phyloP scores from a whole-genome alignment of 345 rosid species.

The Ceriops decandra region DNA sequence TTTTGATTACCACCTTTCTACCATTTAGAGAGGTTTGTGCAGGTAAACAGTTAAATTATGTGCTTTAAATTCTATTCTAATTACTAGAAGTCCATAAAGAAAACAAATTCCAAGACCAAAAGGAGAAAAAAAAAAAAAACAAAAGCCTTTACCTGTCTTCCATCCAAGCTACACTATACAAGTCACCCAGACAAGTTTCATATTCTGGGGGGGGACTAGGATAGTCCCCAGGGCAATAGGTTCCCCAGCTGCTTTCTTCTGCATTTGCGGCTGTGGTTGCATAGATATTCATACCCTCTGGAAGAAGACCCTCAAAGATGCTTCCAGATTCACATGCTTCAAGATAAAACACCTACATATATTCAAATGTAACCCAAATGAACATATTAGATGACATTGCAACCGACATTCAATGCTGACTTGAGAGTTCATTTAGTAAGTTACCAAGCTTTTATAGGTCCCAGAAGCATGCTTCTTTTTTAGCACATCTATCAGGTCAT shows the following conservation, averaged over 20 bases:
- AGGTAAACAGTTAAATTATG: background rate
- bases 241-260: conserved; percentile 94
- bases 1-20: background rate
- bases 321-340: conserved; percentile 99
- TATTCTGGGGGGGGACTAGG: conserved; percentile 91
- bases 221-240: conserved; percentile 91
- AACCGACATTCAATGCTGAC: background rate
- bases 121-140: background rate
- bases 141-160: conserved; percentile 69
- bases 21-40: background rate
- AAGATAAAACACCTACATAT: conserved; percentile 83
- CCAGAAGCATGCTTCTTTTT: conserved; percentile 80
- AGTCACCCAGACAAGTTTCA: conserved; percentile 95
- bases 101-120: background rate
- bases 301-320: conserved; percentile 97
- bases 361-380: background rate
- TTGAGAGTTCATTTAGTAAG: background rate
- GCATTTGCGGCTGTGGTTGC: conserved; percentile 96
- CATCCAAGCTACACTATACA: conserved; percentile 98
- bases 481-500: conserved; percentile 66
- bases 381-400: background rate
- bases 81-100: background rate
- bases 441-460: conserved; percentile 81
- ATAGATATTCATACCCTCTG: conserved; percentile 80
- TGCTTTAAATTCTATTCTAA: background rate